Evolutionary conservation across 805 yeast species (phyloP), one percentile per base, ranked within the genome.

Genomic region (Yarrowia sp.): DNA sequence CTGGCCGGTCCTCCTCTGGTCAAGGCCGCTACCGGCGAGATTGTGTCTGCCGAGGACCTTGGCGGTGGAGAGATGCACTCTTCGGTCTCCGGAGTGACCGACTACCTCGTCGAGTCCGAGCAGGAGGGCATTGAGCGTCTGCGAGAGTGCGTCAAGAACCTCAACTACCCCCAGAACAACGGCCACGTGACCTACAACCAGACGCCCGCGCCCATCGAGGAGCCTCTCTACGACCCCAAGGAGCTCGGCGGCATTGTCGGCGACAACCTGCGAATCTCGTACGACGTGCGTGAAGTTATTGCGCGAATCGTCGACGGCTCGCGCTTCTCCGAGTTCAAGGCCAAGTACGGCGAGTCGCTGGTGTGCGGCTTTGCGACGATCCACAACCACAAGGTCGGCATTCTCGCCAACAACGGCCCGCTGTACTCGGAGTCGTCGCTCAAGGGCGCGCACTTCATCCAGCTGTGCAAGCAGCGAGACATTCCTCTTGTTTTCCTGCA

Each of bases 11-110:
- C 73, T 9, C 73, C 73, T 6, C 65, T 71, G 6, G 73, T 71
- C 46, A 70, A 70, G 66, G 73, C 73, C 14, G 73, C 73, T 29
- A 71, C 73, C n/a, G 73, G 73, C 7, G 73, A 71, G 61, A 71
- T 68, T 35, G 70, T 71, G 19, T 62, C 66, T 24, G 70, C 69
- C 6, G 73, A 71, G 46, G 73, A 70, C 24, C 64, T 71, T 5
- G 73, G 73, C 10, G 73, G 73, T 41, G 73, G 71, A 39, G 71
- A 69, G 31, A 68, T 71, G 72, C 73, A 71, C 60, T 65, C 73
- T 21, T 58, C 66, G 12, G 70, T 68, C 19, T 65, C 69, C 29
- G 73, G 73, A 10, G 73, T 71, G 14, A 70, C 68, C 6, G 73
- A 71, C 63, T 69, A 71, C 61, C 66, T 68, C 9, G 73, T 66